Percentiles rank a stretch among this genome's conserved stretches.
Conservation (phyloP, 768 basidiomycete species). For the Leccinellum albellum region DNA sequence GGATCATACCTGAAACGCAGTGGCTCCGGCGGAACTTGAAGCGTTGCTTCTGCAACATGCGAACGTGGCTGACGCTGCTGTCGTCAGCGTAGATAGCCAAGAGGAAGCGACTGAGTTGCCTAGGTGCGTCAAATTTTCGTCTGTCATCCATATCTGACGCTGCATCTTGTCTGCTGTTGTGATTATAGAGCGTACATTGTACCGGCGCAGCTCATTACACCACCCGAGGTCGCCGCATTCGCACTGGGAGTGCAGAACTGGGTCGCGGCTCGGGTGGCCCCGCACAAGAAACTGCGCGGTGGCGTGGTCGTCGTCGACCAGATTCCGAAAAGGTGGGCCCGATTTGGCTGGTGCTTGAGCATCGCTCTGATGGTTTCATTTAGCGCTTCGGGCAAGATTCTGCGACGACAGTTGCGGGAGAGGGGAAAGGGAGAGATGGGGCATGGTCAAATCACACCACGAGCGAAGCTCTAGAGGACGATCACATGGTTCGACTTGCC, state of each 20-base stretch:
- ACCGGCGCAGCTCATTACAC: slow-evolving; percentile 13
- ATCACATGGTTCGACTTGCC: not conserved
- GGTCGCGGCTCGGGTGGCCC: slow-evolving; percentile 65
- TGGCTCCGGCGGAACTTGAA: slow-evolving; percentile 86
- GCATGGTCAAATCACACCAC: slow-evolving; percentile 19
- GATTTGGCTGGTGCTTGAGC: not conserved
- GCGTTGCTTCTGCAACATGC: slow-evolving; percentile 70
- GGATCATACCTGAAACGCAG: slow-evolving; percentile 32
- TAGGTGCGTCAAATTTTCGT: slow-evolving; percentile 36
- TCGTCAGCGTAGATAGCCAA: slow-evolving; percentile 68
- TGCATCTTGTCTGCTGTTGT: no score
- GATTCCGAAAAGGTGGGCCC: slow-evolving; percentile 30
- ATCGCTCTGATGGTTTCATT: not conserved
- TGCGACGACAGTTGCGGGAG: slow-evolving; percentile 72
- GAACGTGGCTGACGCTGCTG: slow-evolving; percentile 73
- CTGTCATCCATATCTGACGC: not conserved
- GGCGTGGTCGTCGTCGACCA: slow-evolving; percentile 59
- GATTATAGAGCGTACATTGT: slow-evolving; percentile 45
- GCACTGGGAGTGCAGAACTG: slow-evolving; percentile 55
- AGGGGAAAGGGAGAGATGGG: slow-evolving; percentile 53
- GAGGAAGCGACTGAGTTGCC: slow-evolving; percentile 81
- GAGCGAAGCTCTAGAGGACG: slow-evolving; percentile 16
- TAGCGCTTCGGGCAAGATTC: slow-evolving; percentile 81
- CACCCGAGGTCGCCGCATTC: slow-evolving; percentile 32
- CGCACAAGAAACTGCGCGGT: slow-evolving; percentile 77